A percentile compares a stretch with the other conserved stretches of the same genome.
phyloP scores from a whole-genome alignment of 352 stramenopile species.

The Pelagophyceae sp. region DNA sequence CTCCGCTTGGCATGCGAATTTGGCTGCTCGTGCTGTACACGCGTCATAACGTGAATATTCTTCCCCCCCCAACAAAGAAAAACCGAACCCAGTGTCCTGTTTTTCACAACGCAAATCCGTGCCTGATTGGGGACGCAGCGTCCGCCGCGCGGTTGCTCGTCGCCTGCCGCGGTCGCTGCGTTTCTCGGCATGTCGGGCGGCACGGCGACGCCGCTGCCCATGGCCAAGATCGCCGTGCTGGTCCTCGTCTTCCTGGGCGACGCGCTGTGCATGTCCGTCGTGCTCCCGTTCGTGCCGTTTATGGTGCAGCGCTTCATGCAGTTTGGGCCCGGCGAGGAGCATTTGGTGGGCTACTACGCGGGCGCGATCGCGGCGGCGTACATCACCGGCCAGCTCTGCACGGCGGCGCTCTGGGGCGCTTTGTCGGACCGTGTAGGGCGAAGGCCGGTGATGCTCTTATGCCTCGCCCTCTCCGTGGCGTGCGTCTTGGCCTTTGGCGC shows the following conservation, averaged over 20 bases:
- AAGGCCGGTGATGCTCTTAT: background rate
- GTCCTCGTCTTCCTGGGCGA: constrained; percentile 8
- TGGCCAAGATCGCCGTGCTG: background rate
- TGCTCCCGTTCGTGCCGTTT: constrained; percentile 10
- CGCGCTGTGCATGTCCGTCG: background rate
- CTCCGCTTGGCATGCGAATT: too few relatives aligned
- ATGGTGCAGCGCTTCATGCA: background rate
- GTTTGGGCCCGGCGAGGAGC: background rate
- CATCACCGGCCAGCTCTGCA: background rate
- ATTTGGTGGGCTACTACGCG: constrained; percentile 6
- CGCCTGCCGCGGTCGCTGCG: too few relatives aligned
- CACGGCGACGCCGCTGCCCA: background rate
- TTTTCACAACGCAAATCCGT: too few relatives aligned
- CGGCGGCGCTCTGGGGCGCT: background rate
- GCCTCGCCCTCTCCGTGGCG: background rate
- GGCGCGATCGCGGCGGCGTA: background rate
- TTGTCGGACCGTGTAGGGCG: constrained; percentile 1
- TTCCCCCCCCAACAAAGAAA: too few relatives aligned
- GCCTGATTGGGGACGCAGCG: too few relatives aligned
- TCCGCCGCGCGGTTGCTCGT: too few relatives aligned
- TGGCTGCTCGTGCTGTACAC: too few relatives aligned
- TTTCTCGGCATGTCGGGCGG: background rate
- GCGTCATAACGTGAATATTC: too few relatives aligned
- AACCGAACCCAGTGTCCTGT: too few relatives aligned
- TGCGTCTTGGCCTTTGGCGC: background rate